A percentile compares a stretch with the other conserved stretches of the same genome.
These are phyloP conservation scores for Populus nigra DNA, from an alignment of 345 rosid species.

Conservation along the genomic window DNA sequence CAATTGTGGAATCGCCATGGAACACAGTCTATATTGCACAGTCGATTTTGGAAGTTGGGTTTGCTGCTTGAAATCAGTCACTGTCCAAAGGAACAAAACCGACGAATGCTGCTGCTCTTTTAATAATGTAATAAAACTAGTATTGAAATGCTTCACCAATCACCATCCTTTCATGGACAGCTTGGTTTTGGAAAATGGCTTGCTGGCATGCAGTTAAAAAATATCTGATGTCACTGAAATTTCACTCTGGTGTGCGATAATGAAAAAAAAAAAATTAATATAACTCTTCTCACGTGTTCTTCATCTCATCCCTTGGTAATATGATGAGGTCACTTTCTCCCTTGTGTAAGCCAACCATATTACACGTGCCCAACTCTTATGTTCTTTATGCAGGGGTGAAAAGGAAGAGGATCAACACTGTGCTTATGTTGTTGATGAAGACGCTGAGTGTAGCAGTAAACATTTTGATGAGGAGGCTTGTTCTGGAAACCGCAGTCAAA, in stretches of 20 bases:
- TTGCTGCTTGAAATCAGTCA: too few relatives aligned
- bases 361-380: neutral
- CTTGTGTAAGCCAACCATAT: neutral
- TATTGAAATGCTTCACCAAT: neutral
- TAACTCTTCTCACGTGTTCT: neutral
- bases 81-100: neutral
- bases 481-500: conserved; percentile 1
- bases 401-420: conserved; percentile 35
- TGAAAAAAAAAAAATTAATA: neutral
- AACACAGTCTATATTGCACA: too few relatives aligned
- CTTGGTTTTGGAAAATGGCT: neutral
- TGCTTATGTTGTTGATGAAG: conserved; percentile 38
- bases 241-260: neutral
- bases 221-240: neutral
- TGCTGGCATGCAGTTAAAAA: neutral
- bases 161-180: too few relatives aligned
- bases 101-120: neutral
- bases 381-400: conserved; percentile 40
- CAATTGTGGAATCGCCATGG: neutral
- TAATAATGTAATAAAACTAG: neutral
- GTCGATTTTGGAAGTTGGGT: too few relatives aligned
- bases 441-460: conserved; percentile 35
- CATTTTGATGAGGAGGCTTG: conserved; percentile 39
- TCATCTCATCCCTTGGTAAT: neutral
- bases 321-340: neutral